A percentile compares a stretch with the other conserved stretches of the same genome.
phyloP scores from a whole-genome alignment of 139 green algal species.

The Pleodorina starrii region DNA sequence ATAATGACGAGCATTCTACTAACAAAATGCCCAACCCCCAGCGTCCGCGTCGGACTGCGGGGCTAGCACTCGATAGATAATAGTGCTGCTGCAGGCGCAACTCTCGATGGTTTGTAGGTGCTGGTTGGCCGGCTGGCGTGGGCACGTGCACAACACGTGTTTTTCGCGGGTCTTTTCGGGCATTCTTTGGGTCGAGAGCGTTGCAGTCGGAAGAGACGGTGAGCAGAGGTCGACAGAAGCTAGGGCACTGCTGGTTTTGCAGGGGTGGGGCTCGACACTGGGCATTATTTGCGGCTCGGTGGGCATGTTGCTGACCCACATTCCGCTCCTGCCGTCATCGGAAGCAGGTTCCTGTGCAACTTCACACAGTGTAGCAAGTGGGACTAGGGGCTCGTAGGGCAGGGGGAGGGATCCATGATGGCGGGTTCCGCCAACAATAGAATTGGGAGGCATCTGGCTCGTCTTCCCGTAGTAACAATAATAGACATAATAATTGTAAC shows the following conservation, averaged over 20 bases:
- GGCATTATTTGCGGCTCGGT: not conserved
- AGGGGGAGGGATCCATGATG: too few relatives aligned
- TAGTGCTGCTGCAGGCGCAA: not conserved
- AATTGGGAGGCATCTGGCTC: too few relatives aligned
- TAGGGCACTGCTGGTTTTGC: not conserved
- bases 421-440: too few relatives aligned
- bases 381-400: too few relatives aligned
- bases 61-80: not conserved
- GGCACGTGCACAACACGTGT: too few relatives aligned
- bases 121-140: not conserved
- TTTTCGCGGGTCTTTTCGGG: not conserved
- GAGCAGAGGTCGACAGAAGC: not conserved
- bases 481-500: too few relatives aligned
- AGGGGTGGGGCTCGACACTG: not conserved
- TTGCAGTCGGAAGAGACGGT: not conserved
- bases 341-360: too few relatives aligned
- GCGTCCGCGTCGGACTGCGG: not conserved
- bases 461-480: too few relatives aligned
- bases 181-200: not conserved
- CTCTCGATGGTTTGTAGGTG: not conserved
- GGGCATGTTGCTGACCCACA: too few relatives aligned
- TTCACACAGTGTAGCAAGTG: too few relatives aligned
- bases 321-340: too few relatives aligned
- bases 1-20: not conserved
- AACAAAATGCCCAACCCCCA: not conserved